These are phyloP conservation scores for Arachnomyces sp. DNA, from an alignment of 2,329 filamentous ascomycete genomes.

Conservation along the genomic window DNA sequence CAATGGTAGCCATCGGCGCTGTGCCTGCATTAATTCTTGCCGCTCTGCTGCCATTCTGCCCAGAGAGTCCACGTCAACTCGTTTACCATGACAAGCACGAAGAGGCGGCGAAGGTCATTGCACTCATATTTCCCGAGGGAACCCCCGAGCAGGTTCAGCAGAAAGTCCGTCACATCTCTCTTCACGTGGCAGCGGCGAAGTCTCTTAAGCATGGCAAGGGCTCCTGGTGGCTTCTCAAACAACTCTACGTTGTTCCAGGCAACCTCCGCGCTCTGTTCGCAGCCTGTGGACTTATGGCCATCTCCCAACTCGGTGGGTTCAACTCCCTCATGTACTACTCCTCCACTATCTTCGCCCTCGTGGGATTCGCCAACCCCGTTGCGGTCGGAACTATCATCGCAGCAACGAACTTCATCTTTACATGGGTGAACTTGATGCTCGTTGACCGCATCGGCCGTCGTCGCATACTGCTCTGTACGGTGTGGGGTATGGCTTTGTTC, in stretches of 20 bases:
- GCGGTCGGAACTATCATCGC: conserved; percentile 35
- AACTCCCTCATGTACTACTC: conserved; percentile 43
- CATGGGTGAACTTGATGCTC: conserved; percentile 40
- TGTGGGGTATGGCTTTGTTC: conserved; percentile 34
- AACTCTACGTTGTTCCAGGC: conserved; percentile 39
- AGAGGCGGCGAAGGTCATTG: conserved; percentile 29
- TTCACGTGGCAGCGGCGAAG: conserved; percentile 32
- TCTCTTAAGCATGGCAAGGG: conserved; percentile 30
- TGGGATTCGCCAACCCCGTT: conserved; percentile 45
- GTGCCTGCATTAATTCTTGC: conserved; percentile 40
- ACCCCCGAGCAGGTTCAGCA: conserved; percentile 37
- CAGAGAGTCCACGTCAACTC: conserved; percentile 44
- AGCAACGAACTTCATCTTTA: conserved; percentile 40
- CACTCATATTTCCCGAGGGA: conserved; percentile 18
- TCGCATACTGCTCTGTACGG: conserved; percentile 37
- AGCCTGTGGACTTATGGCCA: conserved; percentile 47
- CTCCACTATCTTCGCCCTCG: conserved; percentile 37
- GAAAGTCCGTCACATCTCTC: conserved; percentile 38
- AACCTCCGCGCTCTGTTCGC: conserved; percentile 38
- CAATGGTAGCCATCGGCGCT: conserved; percentile 42
- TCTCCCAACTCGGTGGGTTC: conserved; percentile 43
- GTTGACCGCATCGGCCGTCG: conserved; percentile 42
- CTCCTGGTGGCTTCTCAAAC: conserved; percentile 37
- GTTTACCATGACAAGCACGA: conserved; percentile 37
- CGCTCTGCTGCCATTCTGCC: conserved; percentile 39